A percentile compares a stretch with the other conserved stretches of the same genome.
Conservation (phyloP, 306 rosid genomes). For the Trifolium repens region DNA sequence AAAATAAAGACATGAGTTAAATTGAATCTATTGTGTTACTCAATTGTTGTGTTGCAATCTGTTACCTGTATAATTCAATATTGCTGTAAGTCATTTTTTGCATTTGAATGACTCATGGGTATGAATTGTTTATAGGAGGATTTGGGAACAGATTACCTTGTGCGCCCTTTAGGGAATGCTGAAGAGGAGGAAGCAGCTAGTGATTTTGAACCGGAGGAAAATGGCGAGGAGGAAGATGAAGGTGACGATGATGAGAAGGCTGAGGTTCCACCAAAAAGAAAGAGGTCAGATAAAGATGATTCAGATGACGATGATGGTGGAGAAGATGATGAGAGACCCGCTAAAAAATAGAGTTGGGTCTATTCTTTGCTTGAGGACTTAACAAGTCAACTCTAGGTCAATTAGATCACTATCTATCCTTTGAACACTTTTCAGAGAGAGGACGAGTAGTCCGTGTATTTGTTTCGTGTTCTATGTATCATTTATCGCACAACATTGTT, state of each 20-base stretch:
- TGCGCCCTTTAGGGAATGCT: slow-evolving; percentile 68
- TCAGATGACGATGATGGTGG: slow-evolving; percentile 66
- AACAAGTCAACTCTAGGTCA: slow-evolving; percentile 56
- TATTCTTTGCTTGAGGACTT: slow-evolving; percentile 41
- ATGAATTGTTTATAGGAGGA: slow-evolving; percentile 55
- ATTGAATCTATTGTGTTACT: slow-evolving; percentile 10
- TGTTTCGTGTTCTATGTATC: slow-evolving; percentile 50
- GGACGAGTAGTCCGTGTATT: slow-evolving; percentile 48
- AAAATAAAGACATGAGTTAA: not conserved
- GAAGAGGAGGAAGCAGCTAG: slow-evolving; percentile 91
- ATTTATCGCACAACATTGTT: slow-evolving; percentile 39
- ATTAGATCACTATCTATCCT: slow-evolving; percentile 40
- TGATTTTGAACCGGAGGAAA: slow-evolving; percentile 85
- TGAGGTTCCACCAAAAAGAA: slow-evolving; percentile 73
- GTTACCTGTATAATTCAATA: not conserved
- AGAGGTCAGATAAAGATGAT: slow-evolving; percentile 78
- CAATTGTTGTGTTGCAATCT: not conserved
- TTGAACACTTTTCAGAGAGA: slow-evolving; percentile 51
- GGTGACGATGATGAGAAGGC: slow-evolving; percentile 57
- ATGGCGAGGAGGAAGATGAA: slow-evolving; percentile 65
- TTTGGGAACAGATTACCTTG: slow-evolving; percentile 82
- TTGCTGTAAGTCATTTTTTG: not conserved
- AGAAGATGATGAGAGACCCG: slow-evolving; percentile 85
- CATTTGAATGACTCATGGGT: slow-evolving; percentile 1
- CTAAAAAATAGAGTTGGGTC: slow-evolving; percentile 71